Evolutionary conservation across 1,284 basidiomycete species (phyloP).

Genomic region (Apiotrichum veenhuisii): DNA sequence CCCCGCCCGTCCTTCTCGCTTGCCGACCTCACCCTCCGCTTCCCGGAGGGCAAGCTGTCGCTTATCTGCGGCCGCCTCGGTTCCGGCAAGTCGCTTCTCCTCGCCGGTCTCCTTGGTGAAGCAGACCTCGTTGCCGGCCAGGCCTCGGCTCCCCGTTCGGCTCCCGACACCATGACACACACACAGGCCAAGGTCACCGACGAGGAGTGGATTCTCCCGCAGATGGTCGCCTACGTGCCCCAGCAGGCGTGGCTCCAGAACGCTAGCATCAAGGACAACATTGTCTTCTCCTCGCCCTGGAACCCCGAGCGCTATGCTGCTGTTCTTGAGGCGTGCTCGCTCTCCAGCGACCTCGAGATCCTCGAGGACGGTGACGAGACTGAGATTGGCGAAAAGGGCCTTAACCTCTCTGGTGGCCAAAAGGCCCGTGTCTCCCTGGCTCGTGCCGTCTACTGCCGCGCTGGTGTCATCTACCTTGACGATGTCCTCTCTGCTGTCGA

Average conservation of each 20-base stretch:
- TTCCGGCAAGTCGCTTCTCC: slow-evolving; percentile 75
- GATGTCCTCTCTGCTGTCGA: slow-evolving; percentile 65
- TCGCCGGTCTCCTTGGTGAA: slow-evolving; percentile 81
- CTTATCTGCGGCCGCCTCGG: slow-evolving; percentile 68
- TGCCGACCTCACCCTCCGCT: slow-evolving; percentile 70
- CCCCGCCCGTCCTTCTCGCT: slow-evolving; percentile 75
- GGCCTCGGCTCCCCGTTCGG: slow-evolving; percentile 73
- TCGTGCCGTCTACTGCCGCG: slow-evolving; percentile 88
- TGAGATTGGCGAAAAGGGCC: slow-evolving; percentile 54
- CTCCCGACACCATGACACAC: slow-evolving; percentile 68
- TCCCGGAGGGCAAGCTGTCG: slow-evolving; percentile 71
- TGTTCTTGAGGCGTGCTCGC: slow-evolving; percentile 71
- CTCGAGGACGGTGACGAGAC: slow-evolving; percentile 92
- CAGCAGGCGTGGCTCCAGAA: slow-evolving; percentile 74
- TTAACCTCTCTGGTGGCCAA: slow-evolving; percentile 89
- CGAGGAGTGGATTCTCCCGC: slow-evolving; percentile 70
- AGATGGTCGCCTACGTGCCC: slow-evolving; percentile 81
- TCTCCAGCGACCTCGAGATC: slow-evolving; percentile 78
- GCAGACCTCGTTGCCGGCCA: slow-evolving; percentile 70
- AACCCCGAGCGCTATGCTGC: slow-evolving; percentile 71
- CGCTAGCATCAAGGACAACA: slow-evolving; percentile 90
- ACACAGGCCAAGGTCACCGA: slow-evolving; percentile 49
- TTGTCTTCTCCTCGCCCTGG: slow-evolving; percentile 80
- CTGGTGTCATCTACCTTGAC: slow-evolving; percentile 78
- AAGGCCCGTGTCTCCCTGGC: slow-evolving; percentile 87